phyloP scores from a whole-genome alignment of 2,329 filamentous ascomycete genomes.

The Botrytis byssoidea region DNA sequence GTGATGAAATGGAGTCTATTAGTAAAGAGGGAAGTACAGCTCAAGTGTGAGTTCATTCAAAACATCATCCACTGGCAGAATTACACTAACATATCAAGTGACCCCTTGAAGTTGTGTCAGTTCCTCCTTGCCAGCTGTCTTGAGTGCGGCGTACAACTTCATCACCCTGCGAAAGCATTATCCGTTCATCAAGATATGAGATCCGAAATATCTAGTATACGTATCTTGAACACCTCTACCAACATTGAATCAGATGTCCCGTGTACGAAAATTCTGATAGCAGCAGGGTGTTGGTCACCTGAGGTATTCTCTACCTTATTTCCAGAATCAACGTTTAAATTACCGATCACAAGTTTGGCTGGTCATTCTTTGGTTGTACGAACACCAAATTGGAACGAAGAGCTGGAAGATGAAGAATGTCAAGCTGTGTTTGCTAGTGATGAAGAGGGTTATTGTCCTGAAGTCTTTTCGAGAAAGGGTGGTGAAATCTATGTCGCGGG shows the following conservation, averaged over 20 bases:
- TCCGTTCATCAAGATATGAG: conserved; percentile 51
- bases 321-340: conserved; percentile 48
- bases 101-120: conserved; percentile 63
- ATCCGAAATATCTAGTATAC: conserved; percentile 52
- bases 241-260: conserved; percentile 53
- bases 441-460: conserved; percentile 59
- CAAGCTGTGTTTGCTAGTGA: conserved; percentile 64
- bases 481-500: conserved; percentile 73
- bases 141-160: conserved; percentile 61
- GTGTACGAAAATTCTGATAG: conserved; percentile 64
- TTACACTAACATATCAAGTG: conserved; percentile 44
- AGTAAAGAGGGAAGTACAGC: conserved; percentile 59
- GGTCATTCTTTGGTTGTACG: conserved; percentile 71
- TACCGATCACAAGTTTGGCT: conserved; percentile 62
- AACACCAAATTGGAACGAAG: conserved; percentile 51
- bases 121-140: conserved; percentile 61
- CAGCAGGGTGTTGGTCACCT: conserved; percentile 70
- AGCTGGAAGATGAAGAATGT: conserved; percentile 50
- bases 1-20: conserved; percentile 59
- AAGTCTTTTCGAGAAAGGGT: conserved; percentile 65
- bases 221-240: conserved; percentile 47
- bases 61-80: not conserved
- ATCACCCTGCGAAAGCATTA: conserved; percentile 60
- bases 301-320: conserved; percentile 66
- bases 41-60: conserved; percentile 55